Base-by-base conservation (phyloP, 2,329 filamentous ascomycete genomes). In the Penicillium sp. region DNA sequence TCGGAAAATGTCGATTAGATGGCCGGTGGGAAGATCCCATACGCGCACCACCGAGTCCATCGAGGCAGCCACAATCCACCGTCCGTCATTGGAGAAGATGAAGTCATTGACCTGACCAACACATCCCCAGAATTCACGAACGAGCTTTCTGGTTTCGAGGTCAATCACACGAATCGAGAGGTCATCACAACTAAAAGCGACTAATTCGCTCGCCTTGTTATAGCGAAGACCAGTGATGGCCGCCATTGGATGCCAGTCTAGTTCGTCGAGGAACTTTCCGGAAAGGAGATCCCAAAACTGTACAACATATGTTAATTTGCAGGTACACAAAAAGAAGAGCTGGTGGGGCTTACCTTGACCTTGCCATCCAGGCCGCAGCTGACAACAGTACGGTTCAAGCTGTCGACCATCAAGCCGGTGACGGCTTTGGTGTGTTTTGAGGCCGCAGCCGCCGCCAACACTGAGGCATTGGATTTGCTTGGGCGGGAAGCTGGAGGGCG, bases 11-110 rank as follows among this genome's bases (percentile, higher is more conserved):
- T 99, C 93, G 54, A 99, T 93, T 12, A 99, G 78, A 71, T 99
- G 92, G 22, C 90, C 92, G 0, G 95, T 99, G 0, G 93, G 89
- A 25, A 99, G 76, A 73, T 99, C 95, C 90, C 93, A 99, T 7
- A 97, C 82, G 35, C 93, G 83, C 42, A 96, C 76, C 5, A 89
- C 75, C 1, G 83, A 82, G 64, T 95, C 89, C 63, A 87, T 84
- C 0, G 89, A 90, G 11, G 90, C 87, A 18, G 90, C 89, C 49
- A 96, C 82, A 57, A 99, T 83, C 93, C 93, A 99, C 49, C 90
- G 83, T 8, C 92, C 92, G 67, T 97, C 91, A 58, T 84, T 88
- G 3, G 92, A 97, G 72, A 99, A 97, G 62, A 83, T 86, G 52
- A 91, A 84, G 69, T 93, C 88, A 62, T 87, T 89, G 58, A 93